phyloP scores from a whole-genome alignment of 2,329 filamentous ascomycete genomes.

The Sporothrix sp. region DNA sequence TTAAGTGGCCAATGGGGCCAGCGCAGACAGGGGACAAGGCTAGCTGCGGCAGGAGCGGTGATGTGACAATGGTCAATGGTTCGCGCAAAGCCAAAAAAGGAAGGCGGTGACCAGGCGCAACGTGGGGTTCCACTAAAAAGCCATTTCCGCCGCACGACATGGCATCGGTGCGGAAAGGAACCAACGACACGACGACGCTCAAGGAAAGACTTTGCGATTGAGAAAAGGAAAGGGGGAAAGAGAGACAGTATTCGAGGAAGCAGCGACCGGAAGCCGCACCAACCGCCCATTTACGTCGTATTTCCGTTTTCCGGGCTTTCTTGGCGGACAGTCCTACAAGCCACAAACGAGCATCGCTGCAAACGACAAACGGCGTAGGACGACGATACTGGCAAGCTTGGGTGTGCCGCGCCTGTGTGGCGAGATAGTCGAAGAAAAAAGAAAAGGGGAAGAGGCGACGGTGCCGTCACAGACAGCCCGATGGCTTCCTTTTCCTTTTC shows the following conservation, averaged over 20 bases:
- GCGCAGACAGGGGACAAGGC: constrained; percentile 5
- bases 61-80: not conserved
- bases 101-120: constrained; percentile 5
- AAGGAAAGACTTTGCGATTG: not conserved
- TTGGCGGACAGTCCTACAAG: too few species aligned
- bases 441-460: not conserved
- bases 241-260: not conserved
- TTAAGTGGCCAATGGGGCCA: constrained; percentile 1
- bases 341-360: not conserved
- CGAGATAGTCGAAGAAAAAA: not conserved
- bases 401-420: too few species aligned
- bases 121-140: constrained; percentile 8
- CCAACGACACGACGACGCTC: not conserved
- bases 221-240: not conserved
- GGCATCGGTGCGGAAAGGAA: not conserved
- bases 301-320: not conserved
- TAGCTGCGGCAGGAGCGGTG: not conserved
- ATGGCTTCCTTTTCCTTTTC: constrained; percentile 37
- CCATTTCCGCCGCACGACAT: not conserved
- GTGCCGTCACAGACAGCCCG: too few species aligned
- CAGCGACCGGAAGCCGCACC: not conserved
- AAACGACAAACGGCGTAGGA: not conserved
- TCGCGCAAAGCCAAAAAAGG: not conserved
- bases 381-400: too few species aligned
- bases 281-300: not conserved